Evolutionary conservation across 352 stramenopile species (phyloP).

Genomic region (Thraustotheca clavata): DNA sequence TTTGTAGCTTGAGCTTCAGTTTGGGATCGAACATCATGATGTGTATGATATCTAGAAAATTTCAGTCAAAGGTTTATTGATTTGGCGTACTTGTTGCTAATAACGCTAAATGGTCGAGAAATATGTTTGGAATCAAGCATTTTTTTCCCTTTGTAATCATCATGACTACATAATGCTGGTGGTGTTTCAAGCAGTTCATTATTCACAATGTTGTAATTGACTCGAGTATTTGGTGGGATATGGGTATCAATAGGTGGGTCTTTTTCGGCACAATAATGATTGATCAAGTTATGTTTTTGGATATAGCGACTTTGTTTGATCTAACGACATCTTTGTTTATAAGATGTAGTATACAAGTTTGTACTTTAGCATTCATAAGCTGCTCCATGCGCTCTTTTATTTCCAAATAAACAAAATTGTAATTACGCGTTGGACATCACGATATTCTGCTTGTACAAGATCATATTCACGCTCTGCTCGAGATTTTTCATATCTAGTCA

Average conservation of each 20-base stretch:
- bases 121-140: constrained; percentile 28
- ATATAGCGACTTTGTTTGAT: constrained; percentile 48
- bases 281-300: constrained; percentile 62
- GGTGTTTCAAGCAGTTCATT: constrained; percentile 27
- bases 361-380: neutral
- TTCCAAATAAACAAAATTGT: constrained; percentile 7
- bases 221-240: constrained; percentile 10
- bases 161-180: neutral
- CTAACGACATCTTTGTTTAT: constrained; percentile 25
- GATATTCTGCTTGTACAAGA: constrained; percentile 52
- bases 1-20: constrained; percentile 36
- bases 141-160: constrained; percentile 18
- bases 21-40: constrained; percentile 35
- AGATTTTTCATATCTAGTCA: constrained; percentile 63
- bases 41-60: constrained; percentile 37
- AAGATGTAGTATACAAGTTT: neutral
- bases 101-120: constrained; percentile 57
- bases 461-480: constrained; percentile 64
- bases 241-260: neutral
- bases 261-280: constrained; percentile 28
- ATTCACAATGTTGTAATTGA: constrained; percentile 57
- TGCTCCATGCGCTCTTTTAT: constrained; percentile 27
- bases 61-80: neutral
- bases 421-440: constrained; percentile 39
- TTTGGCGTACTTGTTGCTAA: constrained; percentile 57